phyloP scores from a whole-genome alignment of 176 grass and related monocot species.

The Echinochloa phyllopogon region DNA sequence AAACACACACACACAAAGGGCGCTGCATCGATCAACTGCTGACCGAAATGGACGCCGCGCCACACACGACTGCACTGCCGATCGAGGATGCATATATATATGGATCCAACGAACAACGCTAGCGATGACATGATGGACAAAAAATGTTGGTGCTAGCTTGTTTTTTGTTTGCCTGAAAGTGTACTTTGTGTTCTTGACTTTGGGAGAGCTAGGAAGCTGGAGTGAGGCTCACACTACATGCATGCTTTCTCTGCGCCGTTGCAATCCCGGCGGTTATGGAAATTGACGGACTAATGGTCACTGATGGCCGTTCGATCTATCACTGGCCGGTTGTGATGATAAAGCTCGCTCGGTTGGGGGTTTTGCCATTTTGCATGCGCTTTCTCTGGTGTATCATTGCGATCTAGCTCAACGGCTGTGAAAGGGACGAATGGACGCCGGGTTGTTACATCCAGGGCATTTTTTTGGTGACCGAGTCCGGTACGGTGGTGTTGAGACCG shows the following conservation, averaged over 20 bases:
- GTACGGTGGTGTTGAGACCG: not conserved
- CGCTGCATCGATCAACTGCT: not conserved
- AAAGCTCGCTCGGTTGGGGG: not conserved
- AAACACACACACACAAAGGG: slow-evolving; percentile 11
- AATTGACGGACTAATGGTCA: not conserved
- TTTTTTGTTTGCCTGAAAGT: not conserved
- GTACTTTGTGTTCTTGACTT: slow-evolving; percentile 7
- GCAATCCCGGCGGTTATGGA: slow-evolving; percentile 13
- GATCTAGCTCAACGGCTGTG: not conserved
- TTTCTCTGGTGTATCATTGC: not conserved
- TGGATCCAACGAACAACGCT: not conserved
- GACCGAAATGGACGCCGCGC: slow-evolving; percentile 6
- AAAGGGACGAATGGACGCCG: not conserved
- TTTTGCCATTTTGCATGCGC: not conserved
- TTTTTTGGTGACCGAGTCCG: not conserved
- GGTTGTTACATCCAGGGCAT: not conserved
- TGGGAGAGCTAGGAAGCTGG: not conserved
- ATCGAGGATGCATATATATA: too few species aligned
- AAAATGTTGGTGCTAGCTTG: not conserved
- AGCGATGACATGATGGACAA: not conserved
- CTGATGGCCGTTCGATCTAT: not conserved
- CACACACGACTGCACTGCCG: not conserved
- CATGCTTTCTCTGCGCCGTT: not conserved
- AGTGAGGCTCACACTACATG: not conserved
- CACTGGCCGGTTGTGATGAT: not conserved